These are phyloP conservation scores for Aspergillus ibericus DNA, from an alignment of 2,329 filamentous ascomycete genomes.

Conservation along the genomic window DNA sequence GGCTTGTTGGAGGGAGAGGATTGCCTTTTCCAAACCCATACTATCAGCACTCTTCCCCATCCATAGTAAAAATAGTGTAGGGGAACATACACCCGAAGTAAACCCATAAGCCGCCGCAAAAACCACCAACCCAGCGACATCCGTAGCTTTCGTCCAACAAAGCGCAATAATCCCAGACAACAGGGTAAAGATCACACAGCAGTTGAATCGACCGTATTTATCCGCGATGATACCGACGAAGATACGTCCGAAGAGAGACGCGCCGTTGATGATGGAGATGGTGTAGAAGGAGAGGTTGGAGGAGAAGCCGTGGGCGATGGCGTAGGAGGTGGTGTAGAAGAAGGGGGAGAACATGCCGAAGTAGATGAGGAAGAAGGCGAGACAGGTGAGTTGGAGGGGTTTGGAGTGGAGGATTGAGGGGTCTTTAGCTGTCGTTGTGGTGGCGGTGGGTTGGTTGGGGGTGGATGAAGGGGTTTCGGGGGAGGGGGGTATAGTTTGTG, in stretches of 20 bases:
- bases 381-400: conserved; percentile 33
- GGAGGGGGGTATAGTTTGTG: conserved; percentile 20
- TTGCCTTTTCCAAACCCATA: conserved; percentile 43
- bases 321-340: conserved; percentile 33
- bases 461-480: not conserved
- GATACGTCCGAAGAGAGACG: conserved; percentile 35
- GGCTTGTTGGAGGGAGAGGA: conserved; percentile 49
- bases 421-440: conserved; percentile 8
- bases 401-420: conserved; percentile 39
- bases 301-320: conserved; percentile 15
- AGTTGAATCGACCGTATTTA: conserved; percentile 37
- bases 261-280: conserved; percentile 35
- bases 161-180: conserved; percentile 33
- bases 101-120: conserved; percentile 42
- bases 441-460: conserved; percentile 6
- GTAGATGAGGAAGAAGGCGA: conserved; percentile 22
- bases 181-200: conserved; percentile 25
- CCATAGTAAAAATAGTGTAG: no score
- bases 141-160: conserved; percentile 29
- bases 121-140: conserved; percentile 28
- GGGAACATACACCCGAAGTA: conserved; percentile 38
- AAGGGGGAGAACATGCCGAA: conserved; percentile 31
- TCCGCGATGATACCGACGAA: conserved; percentile 36
- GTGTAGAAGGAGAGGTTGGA: conserved; percentile 29
- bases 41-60: no score